These are phyloP conservation scores for Coemansia sp. DNA, from an alignment of 192 early-diverging fungal species.

Conservation along the genomic window DNA sequence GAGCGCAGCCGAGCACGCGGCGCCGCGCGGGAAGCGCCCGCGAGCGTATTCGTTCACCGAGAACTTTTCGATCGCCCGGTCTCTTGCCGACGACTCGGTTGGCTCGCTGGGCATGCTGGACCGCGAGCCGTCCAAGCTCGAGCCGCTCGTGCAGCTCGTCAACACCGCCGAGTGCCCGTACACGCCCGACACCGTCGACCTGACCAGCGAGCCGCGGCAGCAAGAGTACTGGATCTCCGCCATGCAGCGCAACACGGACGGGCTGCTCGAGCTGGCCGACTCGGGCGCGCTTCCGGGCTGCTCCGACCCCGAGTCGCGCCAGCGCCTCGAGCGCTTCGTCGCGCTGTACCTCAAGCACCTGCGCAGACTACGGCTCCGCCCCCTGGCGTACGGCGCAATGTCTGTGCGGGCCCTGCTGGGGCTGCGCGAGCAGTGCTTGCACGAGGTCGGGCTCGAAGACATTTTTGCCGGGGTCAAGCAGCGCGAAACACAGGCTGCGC, in stretches of 20 bases:
- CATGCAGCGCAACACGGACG: slow-evolving; percentile 64
- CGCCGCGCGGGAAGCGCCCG: no score
- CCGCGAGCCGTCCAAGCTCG: slow-evolving; percentile 53
- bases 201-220: slow-evolving; percentile 55
- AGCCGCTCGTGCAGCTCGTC: slow-evolving; percentile 62
- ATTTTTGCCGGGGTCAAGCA: slow-evolving; percentile 71
- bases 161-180: slow-evolving; percentile 48
- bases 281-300: slow-evolving; percentile 29
- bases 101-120: slow-evolving; percentile 70
- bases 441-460: slow-evolving; percentile 78
- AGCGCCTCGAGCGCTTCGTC: slow-evolving; percentile 53
- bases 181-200: slow-evolving; percentile 67
- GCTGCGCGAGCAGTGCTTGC: slow-evolving; percentile 78
- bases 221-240: slow-evolving; percentile 76
- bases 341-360: slow-evolving; percentile 69
- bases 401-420: slow-evolving; percentile 70
- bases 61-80: slow-evolving; percentile 70
- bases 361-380: slow-evolving; percentile 60
- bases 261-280: slow-evolving; percentile 63
- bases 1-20: no score
- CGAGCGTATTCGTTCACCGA: slow-evolving; percentile 81
- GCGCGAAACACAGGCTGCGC: slow-evolving; percentile 63
- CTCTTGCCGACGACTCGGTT: slow-evolving; percentile 56
- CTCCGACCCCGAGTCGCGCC: slow-evolving; percentile 5
- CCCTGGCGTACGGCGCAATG: slow-evolving; percentile 70